Base-by-base conservation (phyloP, 805 yeast species). In the Pichia exigua region DNA sequence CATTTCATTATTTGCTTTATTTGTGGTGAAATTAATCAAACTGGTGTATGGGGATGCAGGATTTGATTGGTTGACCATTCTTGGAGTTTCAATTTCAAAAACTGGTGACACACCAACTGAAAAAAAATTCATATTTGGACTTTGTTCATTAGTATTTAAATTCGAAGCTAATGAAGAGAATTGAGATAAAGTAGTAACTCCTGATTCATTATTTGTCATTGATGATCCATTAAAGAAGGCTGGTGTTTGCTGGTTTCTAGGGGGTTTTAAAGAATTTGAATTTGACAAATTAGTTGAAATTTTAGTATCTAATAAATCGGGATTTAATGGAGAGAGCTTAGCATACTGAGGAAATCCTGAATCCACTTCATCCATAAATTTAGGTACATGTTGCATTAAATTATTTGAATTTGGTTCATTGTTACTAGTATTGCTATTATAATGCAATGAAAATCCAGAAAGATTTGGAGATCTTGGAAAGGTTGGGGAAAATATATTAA, bases 401-500 rank as follows among this genome's bases (percentile, higher is more conserved):
- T 5, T 7, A 15, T 3, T 18, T 18, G 10, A 13, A 18, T n/a
- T 18, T n/a, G 22, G 7, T 9, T 17, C 27, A 42, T 26, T 43
- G 9, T 27, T 27, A 18, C 20, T 43, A 15, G 18, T 28, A 15
- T 13, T 43, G 17, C 17, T 27, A 18, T 32, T 40, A 26, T 39
- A 17, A 26, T 27, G 28, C 18, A 43, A 11, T 21, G 46, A 35
- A 15, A 44, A 32, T 17, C 24, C 39, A 5, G 45, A 21, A 26
- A 46, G 49, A 32, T 40, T 43, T 18, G 56, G 54, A 28, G 57
- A 48, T 27, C 42, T 24, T 6, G 56, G 39, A 20, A 39, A 46
- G 17, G 35, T 10, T 10, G 46, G 45, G 7, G 39, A 35, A 17
- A 35, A n/a, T n/a, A n/a, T 5, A 35, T 24, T 44, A 47, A 32